A percentile compares a stretch with the other conserved stretches of the same genome.
Conservation (phyloP, 805 yeast genomes). For the Schizosaccharomyces lindneri region DNA sequence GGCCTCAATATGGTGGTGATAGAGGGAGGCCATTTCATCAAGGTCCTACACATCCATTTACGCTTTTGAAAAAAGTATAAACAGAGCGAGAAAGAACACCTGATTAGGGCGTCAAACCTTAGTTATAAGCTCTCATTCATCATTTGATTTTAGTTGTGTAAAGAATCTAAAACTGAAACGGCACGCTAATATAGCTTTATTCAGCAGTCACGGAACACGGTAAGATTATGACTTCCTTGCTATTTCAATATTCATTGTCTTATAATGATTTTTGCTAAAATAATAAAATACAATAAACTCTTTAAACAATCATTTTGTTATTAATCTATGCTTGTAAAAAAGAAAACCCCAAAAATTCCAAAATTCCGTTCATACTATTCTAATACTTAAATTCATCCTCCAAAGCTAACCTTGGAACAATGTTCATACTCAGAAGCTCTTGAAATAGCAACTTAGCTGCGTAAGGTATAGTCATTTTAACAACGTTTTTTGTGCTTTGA, state of each 20-base stretch:
- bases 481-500: slow-evolving; percentile 61
- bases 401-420: slow-evolving; percentile 79
- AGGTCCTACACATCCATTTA: not conserved
- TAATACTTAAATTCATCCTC: slow-evolving; percentile 25
- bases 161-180: not conserved
- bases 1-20: not conserved
- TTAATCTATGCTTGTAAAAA: too few relatives aligned
- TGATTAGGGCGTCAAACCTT: not conserved
- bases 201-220: not conserved
- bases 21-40: not conserved
- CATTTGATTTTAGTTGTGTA: not conserved
- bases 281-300: too few relatives aligned
- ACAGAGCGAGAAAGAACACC: not conserved
- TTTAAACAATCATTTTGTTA: too few relatives aligned
- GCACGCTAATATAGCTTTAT: not conserved
- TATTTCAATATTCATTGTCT: too few relatives aligned
- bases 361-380: too few relatives aligned
- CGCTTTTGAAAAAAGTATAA: not conserved
- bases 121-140: not conserved
- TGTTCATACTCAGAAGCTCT: slow-evolving; percentile 93
- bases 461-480: slow-evolving; percentile 89
- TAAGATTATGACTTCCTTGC: too few relatives aligned
- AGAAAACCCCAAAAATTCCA: too few relatives aligned
- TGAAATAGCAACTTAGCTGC: slow-evolving; percentile 97
- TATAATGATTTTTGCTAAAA: too few relatives aligned